Evolutionary conservation across 768 basidiomycete species (phyloP).

Genomic region (Polyporus arcularius): DNA sequence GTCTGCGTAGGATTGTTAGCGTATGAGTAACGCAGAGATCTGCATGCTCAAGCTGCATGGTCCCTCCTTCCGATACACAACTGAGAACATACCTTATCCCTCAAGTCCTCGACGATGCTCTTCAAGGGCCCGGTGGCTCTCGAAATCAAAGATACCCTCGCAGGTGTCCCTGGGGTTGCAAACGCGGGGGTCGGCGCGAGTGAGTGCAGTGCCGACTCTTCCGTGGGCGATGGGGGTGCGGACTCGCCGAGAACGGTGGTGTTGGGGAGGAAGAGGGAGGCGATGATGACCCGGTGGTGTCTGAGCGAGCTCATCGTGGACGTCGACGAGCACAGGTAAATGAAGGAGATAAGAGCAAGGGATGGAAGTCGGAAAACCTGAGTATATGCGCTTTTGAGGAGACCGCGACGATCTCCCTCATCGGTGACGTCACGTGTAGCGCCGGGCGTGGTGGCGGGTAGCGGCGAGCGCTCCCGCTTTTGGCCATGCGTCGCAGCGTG

Average conservation of each 20-base stretch:
- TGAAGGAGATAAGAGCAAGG: not conserved
- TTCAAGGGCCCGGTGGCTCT: conserved; percentile 44
- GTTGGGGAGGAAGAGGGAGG: conserved; percentile 81
- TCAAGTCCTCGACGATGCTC: conserved; percentile 81
- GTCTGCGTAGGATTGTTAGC: conserved; percentile 22
- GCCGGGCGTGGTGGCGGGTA: not conserved
- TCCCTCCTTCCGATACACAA: too few species aligned
- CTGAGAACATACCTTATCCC: conserved; percentile 51
- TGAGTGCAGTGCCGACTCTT: conserved; percentile 9
- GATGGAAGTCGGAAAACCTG: not conserved
- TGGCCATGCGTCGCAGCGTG: too few species aligned
- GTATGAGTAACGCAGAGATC: not conserved
- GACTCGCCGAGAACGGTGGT: conserved; percentile 68
- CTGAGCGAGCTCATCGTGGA: conserved; percentile 66
- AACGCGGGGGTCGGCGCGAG: conserved; percentile 4
- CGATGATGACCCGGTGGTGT: conserved; percentile 75
- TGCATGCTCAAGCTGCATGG: too few species aligned
- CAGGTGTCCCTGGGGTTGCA: conserved; percentile 17
- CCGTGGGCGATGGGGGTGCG: conserved; percentile 44
- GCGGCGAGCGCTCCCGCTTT: not conserved
- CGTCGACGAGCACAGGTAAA: conserved; percentile 14
- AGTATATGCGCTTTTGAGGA: conserved; percentile 6
- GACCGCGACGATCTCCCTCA: conserved; percentile 5
- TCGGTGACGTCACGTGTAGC: conserved; percentile 24
- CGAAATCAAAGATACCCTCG: conserved; percentile 15